Evolutionary conservation across 768 basidiomycete genomes (phyloP).

Genomic region (Phylloporus arenicola): DNA sequence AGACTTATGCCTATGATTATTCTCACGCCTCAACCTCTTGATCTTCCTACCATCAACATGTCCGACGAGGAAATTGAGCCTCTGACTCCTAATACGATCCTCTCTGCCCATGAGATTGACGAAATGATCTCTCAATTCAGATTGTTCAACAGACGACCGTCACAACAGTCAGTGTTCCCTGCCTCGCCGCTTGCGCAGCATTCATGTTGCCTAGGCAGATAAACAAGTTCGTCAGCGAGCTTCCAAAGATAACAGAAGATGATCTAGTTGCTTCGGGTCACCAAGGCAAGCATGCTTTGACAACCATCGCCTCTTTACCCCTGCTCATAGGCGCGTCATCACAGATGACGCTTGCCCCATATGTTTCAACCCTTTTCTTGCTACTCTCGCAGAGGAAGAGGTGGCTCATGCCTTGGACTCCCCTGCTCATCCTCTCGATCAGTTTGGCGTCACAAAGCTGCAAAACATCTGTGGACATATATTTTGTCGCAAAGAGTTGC

Average conservation of each 20-base stretch:
- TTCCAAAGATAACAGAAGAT: conserved; percentile 49
- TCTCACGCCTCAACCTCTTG: conserved; percentile 22
- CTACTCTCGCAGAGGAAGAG: conserved; percentile 71
- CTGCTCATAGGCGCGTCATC: not conserved
- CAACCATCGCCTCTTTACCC: not conserved
- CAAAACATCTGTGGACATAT: conserved; percentile 54
- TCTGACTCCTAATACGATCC: not conserved
- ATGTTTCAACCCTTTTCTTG: conserved; percentile 64
- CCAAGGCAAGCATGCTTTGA: conserved; percentile 32
- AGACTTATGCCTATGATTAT: conserved; percentile 21
- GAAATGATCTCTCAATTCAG: conserved; percentile 29
- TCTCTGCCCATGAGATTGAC: conserved; percentile 28
- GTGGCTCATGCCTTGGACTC: conserved; percentile 71
- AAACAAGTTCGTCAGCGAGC: conserved; percentile 36
- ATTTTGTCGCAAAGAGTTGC: conserved; percentile 80
- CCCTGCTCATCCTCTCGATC: conserved; percentile 64
- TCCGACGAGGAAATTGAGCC: conserved; percentile 15
- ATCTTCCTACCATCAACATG: conserved; percentile 10
- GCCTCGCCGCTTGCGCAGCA: not conserved
- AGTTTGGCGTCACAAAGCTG: conserved; percentile 65
- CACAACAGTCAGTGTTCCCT: conserved; percentile 22
- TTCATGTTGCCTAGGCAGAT: conserved; percentile 27
- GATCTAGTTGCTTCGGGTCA: conserved; percentile 45
- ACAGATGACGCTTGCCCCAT: conserved; percentile 71
- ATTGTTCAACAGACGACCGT: conserved; percentile 21